Percentiles rank a stretch among this genome's conserved stretches.
Conservation (phyloP, 129 eudicot species). For the Lonicera japonica region DNA sequence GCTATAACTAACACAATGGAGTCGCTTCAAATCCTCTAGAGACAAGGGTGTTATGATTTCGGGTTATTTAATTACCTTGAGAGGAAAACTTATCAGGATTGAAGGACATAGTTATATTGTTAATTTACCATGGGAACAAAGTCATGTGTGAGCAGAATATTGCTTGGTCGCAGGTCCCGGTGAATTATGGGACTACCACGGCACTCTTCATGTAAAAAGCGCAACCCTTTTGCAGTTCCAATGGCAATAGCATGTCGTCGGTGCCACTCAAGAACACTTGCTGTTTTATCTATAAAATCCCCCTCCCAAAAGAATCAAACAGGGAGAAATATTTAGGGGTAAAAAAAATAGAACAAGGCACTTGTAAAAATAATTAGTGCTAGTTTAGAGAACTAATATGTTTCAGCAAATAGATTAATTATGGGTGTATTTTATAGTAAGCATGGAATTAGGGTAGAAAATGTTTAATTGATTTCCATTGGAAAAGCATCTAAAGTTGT, state of each 20-base stretch:
- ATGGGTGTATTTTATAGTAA: no score
- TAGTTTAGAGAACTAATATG: no score
- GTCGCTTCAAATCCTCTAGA: neutral
- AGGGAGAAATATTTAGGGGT: no score
- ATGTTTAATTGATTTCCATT: neutral
- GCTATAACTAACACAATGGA: neutral
- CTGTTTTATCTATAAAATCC: slow-evolving; percentile 31
- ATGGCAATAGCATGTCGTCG: slow-evolving; percentile 66
- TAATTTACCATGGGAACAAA: slow-evolving; percentile 70
- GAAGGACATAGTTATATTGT: neutral
- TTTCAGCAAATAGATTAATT: no score
- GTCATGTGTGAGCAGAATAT: slow-evolving; percentile 78
- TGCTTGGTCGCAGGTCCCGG: slow-evolving; percentile 79
- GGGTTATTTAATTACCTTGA: neutral
- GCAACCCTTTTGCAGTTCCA: slow-evolving; percentile 85
- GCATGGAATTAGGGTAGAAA: neutral
- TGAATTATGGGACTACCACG: slow-evolving; percentile 81
- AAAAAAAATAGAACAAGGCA: neutral
- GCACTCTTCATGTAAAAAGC: slow-evolving; percentile 85
- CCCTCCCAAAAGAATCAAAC: neutral
- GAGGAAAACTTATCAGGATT: neutral
- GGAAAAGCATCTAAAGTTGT: no score
- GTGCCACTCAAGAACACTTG: slow-evolving; percentile 60
- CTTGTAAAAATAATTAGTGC: no score
- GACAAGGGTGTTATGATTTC: neutral